Evolutionary conservation across 2,329 filamentous ascomycete species (phyloP).

Genomic region (Claviceps lovelessii): DNA sequence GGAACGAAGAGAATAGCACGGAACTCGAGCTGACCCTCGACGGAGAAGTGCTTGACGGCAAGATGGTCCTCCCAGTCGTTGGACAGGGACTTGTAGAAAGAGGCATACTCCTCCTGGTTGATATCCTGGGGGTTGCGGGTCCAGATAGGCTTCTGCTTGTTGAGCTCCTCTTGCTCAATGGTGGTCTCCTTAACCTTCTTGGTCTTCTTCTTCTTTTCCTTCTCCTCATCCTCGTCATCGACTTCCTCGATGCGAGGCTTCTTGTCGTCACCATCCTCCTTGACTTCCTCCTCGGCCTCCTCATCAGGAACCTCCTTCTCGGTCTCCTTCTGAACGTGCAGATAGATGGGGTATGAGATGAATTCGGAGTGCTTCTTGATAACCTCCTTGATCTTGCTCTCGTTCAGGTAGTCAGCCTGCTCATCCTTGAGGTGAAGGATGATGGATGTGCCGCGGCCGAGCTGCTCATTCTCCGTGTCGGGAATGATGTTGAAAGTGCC

Average conservation of each 20-base stretch:
- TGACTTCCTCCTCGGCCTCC: constrained; percentile 60
- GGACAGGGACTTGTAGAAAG: constrained; percentile 99
- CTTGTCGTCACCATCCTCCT: constrained; percentile 69
- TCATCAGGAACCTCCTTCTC: constrained; percentile 98
- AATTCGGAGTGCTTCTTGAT: constrained; percentile 99
- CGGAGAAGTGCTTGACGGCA: constrained; percentile 99
- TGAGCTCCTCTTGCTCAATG: constrained; percentile 98
- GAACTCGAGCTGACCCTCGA: constrained; percentile 99
- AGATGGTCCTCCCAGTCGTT: constrained; percentile 99
- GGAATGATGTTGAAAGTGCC: constrained; percentile 89
- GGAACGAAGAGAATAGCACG: constrained; percentile 98
- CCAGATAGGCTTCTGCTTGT: constrained; percentile 99
- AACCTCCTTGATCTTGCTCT: constrained; percentile 99
- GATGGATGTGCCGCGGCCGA: constrained; percentile 95
- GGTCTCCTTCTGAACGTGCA: constrained; percentile 97
- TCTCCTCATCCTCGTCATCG: constrained; percentile 68
- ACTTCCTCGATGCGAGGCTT: constrained; percentile 93
- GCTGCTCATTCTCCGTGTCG: constrained; percentile 78
- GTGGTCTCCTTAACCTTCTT: constrained; percentile 99
- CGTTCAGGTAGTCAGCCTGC: constrained; percentile 95
- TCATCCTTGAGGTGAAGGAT: constrained; percentile 99
- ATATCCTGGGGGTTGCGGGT: constrained; percentile 96
- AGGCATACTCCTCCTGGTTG: constrained; percentile 86
- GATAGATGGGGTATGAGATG: constrained; percentile 99
- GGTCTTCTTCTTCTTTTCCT: constrained; percentile 91